Percentiles rank a stretch among this genome's conserved stretches.
These are phyloP conservation scores for Scedosporium aurantiacum DNA, from an alignment of 2,329 filamentous ascomycete species.

Conservation along the genomic window DNA sequence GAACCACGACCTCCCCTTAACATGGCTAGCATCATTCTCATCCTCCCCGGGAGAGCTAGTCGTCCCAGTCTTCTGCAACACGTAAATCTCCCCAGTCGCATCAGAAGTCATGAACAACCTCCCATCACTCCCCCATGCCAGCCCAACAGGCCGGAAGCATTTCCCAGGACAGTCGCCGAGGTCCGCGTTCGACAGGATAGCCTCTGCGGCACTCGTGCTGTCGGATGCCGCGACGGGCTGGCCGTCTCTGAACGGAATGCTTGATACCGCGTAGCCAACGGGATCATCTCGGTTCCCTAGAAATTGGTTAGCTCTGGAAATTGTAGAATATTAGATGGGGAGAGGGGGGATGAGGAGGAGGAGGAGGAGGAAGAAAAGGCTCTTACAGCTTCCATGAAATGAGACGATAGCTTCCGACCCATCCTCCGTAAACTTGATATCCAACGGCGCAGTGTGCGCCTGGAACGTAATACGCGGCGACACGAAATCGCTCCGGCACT, in stretches of 20 bases:
- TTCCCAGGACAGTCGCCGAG: constrained; percentile 37
- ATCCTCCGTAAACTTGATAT: constrained; percentile 53
- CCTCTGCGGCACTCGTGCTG: constrained; percentile 35
- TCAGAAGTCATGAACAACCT: constrained; percentile 54
- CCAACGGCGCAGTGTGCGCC: constrained; percentile 60
- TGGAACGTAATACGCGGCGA: constrained; percentile 18
- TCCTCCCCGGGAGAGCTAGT: not conserved
- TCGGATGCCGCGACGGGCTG: constrained; percentile 25
- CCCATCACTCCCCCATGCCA: constrained; percentile 38
- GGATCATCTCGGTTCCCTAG: constrained; percentile 30
- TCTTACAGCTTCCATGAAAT: constrained; percentile 61
- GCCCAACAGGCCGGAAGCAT: constrained; percentile 53
- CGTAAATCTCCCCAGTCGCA: constrained; percentile 53
- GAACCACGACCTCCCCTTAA: not conserved
- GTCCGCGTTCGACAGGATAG: constrained; percentile 46
- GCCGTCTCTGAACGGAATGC: constrained; percentile 29
- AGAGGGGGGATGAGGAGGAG: not conserved
- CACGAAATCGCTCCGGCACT: constrained; percentile 12
- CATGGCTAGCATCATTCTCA: not conserved
- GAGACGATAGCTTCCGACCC: constrained; percentile 52
- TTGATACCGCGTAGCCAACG: constrained; percentile 34
- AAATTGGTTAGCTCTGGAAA: not conserved
- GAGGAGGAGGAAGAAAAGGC: not conserved
- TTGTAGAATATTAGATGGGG: not conserved
- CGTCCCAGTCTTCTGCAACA: constrained; percentile 24